A percentile compares a stretch with the other conserved stretches of the same genome.
Evolutionary conservation across 1,139 yeast genomes (phyloP).

Genomic region (Nadsonia commutata): DNA sequence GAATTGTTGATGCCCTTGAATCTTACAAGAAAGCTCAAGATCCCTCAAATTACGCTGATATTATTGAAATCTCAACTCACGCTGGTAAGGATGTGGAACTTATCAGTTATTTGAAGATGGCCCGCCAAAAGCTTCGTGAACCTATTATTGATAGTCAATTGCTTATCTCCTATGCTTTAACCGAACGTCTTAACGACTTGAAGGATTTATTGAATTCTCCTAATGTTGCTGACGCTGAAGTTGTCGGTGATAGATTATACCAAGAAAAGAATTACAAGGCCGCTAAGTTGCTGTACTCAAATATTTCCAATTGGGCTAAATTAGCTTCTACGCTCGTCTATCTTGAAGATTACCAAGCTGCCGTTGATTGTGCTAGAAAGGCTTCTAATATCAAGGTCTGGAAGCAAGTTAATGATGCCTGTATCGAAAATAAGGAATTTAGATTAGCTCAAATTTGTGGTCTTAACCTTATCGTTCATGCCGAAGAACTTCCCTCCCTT

Average conservation of each 20-base stretch:
- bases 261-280: constrained; percentile 78
- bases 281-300: constrained; percentile 75
- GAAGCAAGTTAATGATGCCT: constrained; percentile 95
- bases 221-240: constrained; percentile 84
- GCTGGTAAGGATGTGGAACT: constrained; percentile 95
- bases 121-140: constrained; percentile 86
- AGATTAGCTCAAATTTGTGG: constrained; percentile 98
- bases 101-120: constrained; percentile 76
- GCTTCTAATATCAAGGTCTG: constrained; percentile 89
- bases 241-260: constrained; percentile 83
- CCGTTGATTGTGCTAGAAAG: constrained; percentile 97
- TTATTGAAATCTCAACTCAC: constrained; percentile 87
- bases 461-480: constrained; percentile 87
- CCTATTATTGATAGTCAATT: constrained; percentile 87
- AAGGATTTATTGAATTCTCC: constrained; percentile 74
- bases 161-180: constrained; percentile 71
- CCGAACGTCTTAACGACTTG: constrained; percentile 64
- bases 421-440: constrained; percentile 90
- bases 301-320: constrained; percentile 86
- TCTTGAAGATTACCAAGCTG: constrained; percentile 84
- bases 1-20: constrained; percentile 82
- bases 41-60: constrained; percentile 80
- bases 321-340: constrained; percentile 90
- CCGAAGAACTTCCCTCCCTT: constrained; percentile 88
- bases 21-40: constrained; percentile 77